Conservation (phyloP, 1,139 yeast genomes). For the Candida glucosophila region DNA sequence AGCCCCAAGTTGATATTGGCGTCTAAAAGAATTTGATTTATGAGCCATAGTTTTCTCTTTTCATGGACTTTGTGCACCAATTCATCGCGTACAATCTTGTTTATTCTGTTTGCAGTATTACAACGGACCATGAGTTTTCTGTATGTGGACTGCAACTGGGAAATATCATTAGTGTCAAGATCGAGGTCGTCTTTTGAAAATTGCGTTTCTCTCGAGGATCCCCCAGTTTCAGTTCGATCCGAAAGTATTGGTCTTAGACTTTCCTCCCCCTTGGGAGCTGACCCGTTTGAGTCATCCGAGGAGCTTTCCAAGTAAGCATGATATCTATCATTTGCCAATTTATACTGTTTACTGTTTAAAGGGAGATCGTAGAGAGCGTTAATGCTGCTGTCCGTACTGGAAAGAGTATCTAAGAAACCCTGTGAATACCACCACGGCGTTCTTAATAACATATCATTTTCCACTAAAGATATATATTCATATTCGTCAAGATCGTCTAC, state of each 20-base stretch:
- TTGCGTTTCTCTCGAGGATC: too few relatives aligned
- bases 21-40: conserved; percentile 52
- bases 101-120: conserved; percentile 41
- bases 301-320: conserved; percentile 12
- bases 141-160: conserved; percentile 13
- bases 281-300: conserved; percentile 5
- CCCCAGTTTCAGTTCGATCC: conserved; percentile 2
- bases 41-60: conserved; percentile 42
- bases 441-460: conserved; percentile 25
- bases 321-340: conserved; percentile 25
- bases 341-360: conserved; percentile 25
- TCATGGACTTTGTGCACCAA: conserved; percentile 26
- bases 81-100: conserved; percentile 34
- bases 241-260: background rate
- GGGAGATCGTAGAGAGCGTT: conserved; percentile 18
- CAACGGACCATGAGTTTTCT: conserved; percentile 12
- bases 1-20: conserved; percentile 33
- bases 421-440: conserved; percentile 39
- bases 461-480: conserved; percentile 20
- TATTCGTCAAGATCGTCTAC: conserved; percentile 17
- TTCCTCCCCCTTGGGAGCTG: background rate
- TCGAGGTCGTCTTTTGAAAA: conserved; percentile 1
- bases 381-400: conserved; percentile 6
- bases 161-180: conserved; percentile 11
- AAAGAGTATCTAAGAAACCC: conserved; percentile 19